Percentiles rank a stretch among this genome's conserved stretches.
phyloP scores from a whole-genome alignment of 352 stramenopile species.

The Phytophthora ohioensis region DNA sequence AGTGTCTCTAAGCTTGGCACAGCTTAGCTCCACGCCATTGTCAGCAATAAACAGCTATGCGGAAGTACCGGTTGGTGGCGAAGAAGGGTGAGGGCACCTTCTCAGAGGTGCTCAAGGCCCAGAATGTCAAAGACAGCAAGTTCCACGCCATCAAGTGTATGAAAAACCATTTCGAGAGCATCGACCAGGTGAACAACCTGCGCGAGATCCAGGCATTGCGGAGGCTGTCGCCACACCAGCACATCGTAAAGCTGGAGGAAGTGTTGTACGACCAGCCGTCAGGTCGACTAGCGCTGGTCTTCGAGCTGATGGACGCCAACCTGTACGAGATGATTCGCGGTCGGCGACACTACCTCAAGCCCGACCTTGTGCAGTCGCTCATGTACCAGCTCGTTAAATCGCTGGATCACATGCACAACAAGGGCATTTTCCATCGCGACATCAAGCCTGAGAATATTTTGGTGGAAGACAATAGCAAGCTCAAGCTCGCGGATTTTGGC shows the following conservation, averaged over 20 bases:
- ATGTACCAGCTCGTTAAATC: slow-evolving; percentile 96
- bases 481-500: slow-evolving; percentile 96
- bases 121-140: slow-evolving; percentile 95
- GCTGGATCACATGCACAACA: slow-evolving; percentile 97
- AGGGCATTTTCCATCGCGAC: slow-evolving; percentile 97
- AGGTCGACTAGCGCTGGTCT: slow-evolving; percentile 94
- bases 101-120: slow-evolving; percentile 93
- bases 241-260: slow-evolving; percentile 97
- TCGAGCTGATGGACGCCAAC: slow-evolving; percentile 97
- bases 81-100: slow-evolving; percentile 98
- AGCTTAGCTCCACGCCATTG: not conserved
- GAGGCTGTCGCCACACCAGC: slow-evolving; percentile 93
- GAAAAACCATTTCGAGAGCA: slow-evolving; percentile 97
- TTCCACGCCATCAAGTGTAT: slow-evolving; percentile 99
- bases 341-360: slow-evolving; percentile 89
- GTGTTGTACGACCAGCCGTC: slow-evolving; percentile 94
- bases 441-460: slow-evolving; percentile 98
- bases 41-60: slow-evolving; percentile 49
- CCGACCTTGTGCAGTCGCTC: slow-evolving; percentile 79
- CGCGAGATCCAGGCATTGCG: slow-evolving; percentile 96
- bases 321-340: slow-evolving; percentile 96
- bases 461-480: slow-evolving; percentile 87
- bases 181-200: slow-evolving; percentile 97
- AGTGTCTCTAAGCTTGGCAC: too few relatives aligned
- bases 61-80: slow-evolving; percentile 95